phyloP scores from a whole-genome alignment of 371 early-diverging fungal genomes.

The Syncephalastrum sp. region DNA sequence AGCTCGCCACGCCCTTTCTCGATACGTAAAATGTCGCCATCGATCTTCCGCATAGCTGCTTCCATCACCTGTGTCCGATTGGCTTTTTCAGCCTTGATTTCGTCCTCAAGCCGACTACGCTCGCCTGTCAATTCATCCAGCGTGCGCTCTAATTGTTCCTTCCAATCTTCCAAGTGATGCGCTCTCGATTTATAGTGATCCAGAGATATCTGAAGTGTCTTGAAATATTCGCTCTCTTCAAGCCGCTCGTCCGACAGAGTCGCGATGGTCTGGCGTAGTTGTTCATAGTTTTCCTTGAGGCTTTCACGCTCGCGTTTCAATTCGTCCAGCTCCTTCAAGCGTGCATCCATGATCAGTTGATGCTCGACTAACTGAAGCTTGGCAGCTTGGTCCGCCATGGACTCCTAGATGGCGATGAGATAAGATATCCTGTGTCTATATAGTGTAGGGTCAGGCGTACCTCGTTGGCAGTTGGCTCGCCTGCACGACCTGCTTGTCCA shows the following conservation, averaged over 20 bases:
- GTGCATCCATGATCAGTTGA: slow-evolving; percentile 53
- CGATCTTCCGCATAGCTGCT: slow-evolving; percentile 68
- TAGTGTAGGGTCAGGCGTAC: too few species aligned
- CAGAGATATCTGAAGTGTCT: slow-evolving; percentile 56
- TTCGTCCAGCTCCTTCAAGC: slow-evolving; percentile 71
- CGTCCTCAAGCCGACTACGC: slow-evolving; percentile 23
- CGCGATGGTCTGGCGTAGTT: slow-evolving; percentile 40
- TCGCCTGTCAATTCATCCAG: slow-evolving; percentile 19
- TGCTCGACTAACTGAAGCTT: slow-evolving; percentile 36
- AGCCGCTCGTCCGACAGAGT: slow-evolving; percentile 55
- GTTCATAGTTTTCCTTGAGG: slow-evolving; percentile 53
- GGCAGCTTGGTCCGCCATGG: slow-evolving; percentile 22
- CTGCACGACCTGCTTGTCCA: too few species aligned
- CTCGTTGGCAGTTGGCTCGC: too few species aligned
- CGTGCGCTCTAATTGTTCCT: slow-evolving; percentile 21
- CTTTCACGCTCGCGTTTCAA: slow-evolving; percentile 66
- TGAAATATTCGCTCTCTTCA: slow-evolving; percentile 39
- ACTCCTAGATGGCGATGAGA: slow-evolving; percentile 1
- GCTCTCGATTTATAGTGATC: slow-evolving; percentile 40
- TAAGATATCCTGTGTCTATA: not conserved
- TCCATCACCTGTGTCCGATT: slow-evolving; percentile 47
- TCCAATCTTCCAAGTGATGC: slow-evolving; percentile 28
- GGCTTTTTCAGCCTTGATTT: slow-evolving; percentile 27
- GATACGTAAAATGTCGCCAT: slow-evolving; percentile 76
- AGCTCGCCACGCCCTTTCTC: slow-evolving; percentile 64